phyloP scores from a whole-genome alignment of 1,284 basidiomycete genomes.

The Apiotrichum mycotoxinovorans region DNA sequence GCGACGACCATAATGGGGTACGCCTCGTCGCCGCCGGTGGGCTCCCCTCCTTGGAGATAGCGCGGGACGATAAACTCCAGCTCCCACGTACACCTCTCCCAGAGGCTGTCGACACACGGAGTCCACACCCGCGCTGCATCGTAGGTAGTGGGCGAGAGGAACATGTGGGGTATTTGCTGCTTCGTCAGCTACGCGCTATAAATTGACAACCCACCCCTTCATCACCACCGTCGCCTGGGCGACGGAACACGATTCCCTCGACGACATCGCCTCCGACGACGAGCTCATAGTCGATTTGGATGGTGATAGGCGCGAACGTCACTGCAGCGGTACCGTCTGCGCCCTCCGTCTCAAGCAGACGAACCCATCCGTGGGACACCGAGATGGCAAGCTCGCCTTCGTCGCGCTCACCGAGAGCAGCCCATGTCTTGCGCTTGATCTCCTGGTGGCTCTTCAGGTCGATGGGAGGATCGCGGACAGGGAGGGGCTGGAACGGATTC shows the following conservation, averaged over 20 bases:
- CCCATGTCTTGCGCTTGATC: constrained; percentile 86
- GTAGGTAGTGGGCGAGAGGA: constrained; percentile 80
- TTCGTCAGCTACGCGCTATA: background rate
- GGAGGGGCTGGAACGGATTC: constrained; percentile 54
- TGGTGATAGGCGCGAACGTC: constrained; percentile 39
- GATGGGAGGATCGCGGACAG: constrained; percentile 47
- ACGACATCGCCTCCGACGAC: constrained; percentile 35
- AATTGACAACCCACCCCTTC: constrained; percentile 60
- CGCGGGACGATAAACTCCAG: constrained; percentile 93
- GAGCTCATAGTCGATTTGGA: constrained; percentile 47
- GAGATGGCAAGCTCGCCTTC: constrained; percentile 92
- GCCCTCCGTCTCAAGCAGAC: constrained; percentile 33
- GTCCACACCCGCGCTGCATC: constrained; percentile 95
- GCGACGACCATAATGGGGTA: constrained; percentile 82
- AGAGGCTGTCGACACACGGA: constrained; percentile 89
- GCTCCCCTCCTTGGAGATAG: constrained; percentile 64
- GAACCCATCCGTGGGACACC: constrained; percentile 74
- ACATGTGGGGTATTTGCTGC: constrained; percentile 87
- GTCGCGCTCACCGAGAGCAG: constrained; percentile 81
- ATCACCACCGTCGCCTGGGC: constrained; percentile 40
- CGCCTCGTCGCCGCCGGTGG: constrained; percentile 52
- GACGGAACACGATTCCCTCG: constrained; percentile 46
- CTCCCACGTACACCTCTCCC: constrained; percentile 98
- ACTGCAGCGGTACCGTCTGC: constrained; percentile 28
- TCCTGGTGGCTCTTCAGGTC: constrained; percentile 90